Conservation (phyloP, 352 stramenopile species). For the Elongisporangium anandrum region DNA sequence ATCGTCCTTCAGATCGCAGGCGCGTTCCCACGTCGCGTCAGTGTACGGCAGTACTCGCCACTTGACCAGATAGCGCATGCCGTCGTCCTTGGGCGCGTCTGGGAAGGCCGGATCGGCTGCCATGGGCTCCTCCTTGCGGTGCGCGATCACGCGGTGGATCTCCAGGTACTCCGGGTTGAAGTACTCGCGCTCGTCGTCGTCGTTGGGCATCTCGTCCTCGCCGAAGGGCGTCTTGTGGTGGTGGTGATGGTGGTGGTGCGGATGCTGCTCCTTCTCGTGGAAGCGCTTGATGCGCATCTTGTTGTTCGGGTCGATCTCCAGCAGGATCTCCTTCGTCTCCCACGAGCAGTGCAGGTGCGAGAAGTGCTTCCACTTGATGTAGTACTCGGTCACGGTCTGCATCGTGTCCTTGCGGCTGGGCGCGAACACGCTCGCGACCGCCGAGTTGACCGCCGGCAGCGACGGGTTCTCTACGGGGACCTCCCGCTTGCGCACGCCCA, state of each 20-base stretch:
- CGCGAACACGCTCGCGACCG: constrained; percentile 34
- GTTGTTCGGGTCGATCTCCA: constrained; percentile 79
- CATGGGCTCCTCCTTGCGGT: constrained; percentile 64
- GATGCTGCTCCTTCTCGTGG: constrained; percentile 70
- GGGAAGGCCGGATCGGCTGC: constrained; percentile 39
- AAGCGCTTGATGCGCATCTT: constrained; percentile 87
- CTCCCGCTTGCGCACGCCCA: constrained; percentile 61
- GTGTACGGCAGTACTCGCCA: constrained; percentile 85
- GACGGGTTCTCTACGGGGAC: constrained; percentile 17
- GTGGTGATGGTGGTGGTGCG: constrained; percentile 34
- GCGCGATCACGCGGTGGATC: constrained; percentile 83
- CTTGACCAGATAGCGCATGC: constrained; percentile 82
- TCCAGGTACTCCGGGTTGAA: constrained; percentile 90
- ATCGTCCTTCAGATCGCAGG: constrained; percentile 85
- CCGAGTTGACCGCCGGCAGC: constrained; percentile 16
- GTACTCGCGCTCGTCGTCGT: constrained; percentile 65
- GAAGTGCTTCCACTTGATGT: constrained; percentile 90
- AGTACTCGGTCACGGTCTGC: constrained; percentile 62
- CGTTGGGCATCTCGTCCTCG: constrained; percentile 27
- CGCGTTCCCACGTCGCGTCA: constrained; percentile 85
- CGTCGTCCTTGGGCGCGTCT: constrained; percentile 81
- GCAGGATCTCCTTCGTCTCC: constrained; percentile 68
- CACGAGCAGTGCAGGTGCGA: constrained; percentile 88
- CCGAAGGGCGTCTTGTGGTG: constrained; percentile 24
- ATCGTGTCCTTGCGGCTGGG: constrained; percentile 24